A percentile compares a stretch with the other conserved stretches of the same genome.
Evolutionary conservation across 768 basidiomycete species (phyloP).

Genomic region (Termitomyces sp.): DNA sequence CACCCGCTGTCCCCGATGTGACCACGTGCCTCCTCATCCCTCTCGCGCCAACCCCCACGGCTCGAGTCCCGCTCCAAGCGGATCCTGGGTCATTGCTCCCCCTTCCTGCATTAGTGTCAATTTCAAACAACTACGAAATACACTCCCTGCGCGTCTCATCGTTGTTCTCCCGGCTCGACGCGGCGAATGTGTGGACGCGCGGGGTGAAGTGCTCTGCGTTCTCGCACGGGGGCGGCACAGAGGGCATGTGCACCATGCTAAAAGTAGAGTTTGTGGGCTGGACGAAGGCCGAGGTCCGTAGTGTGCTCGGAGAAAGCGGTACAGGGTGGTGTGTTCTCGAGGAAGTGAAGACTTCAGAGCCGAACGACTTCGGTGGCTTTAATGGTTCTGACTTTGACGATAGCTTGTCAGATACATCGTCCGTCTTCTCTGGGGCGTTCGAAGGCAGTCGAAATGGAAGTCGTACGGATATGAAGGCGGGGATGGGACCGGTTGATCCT

Average conservation of each 20-base stretch:
- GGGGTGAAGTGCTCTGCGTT: slow-evolving; percentile 59
- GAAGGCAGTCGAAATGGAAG: slow-evolving; percentile 9
- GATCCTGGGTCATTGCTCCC: slow-evolving; percentile 40
- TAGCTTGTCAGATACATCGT: slow-evolving; percentile 25
- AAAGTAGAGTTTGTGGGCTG: slow-evolving; percentile 73
- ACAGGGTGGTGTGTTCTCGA: slow-evolving; percentile 74
- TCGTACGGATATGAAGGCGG: slow-evolving; percentile 10
- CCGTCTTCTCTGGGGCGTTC: slow-evolving; percentile 19
- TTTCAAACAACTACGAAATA: slow-evolving; percentile 47
- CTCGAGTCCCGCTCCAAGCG: slow-evolving; percentile 52
- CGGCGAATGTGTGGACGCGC: slow-evolving; percentile 60
- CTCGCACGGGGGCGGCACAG: slow-evolving; percentile 32
- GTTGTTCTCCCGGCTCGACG: slow-evolving; percentile 68
- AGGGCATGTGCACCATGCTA: slow-evolving; percentile 60
- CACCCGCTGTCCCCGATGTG: slow-evolving; percentile 29
- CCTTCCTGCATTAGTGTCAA: slow-evolving; percentile 40
- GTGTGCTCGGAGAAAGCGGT: slow-evolving; percentile 66
- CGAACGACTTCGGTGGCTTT: slow-evolving; percentile 17
- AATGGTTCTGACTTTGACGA: slow-evolving; percentile 23
- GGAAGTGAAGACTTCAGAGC: slow-evolving; percentile 31
- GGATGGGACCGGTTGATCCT: slow-evolving; percentile 38
- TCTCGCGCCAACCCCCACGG: slow-evolving; percentile 68
- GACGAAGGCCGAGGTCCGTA: slow-evolving; percentile 57
- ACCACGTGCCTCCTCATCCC: slow-evolving; percentile 71
- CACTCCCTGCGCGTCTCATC: slow-evolving; percentile 64